These are phyloP conservation scores for Podospora pseudocomata DNA, from an alignment of 495 filamentous ascomycete species.

Conservation along the genomic window DNA sequence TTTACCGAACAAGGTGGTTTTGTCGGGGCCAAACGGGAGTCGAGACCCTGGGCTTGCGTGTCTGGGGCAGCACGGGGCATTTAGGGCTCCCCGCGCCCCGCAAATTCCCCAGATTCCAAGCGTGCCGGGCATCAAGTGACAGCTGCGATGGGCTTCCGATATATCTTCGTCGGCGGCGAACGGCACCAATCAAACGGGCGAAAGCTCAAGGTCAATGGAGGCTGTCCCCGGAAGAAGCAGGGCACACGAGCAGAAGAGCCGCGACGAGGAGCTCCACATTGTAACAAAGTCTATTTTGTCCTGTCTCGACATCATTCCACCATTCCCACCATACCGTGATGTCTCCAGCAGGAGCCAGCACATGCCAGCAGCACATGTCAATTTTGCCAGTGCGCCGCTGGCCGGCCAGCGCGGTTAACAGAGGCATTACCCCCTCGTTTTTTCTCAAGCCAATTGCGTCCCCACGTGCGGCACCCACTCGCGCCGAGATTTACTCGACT, in stretches of 20 bases:
- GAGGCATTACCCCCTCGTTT: constrained; percentile 18
- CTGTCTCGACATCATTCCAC: constrained; percentile 14
- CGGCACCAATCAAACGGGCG: not conserved
- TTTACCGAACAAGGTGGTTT: not conserved
- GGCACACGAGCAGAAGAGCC: not conserved
- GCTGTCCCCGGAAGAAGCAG: not conserved
- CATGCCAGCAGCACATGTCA: not conserved
- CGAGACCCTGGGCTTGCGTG: not conserved
- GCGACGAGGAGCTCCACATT: not conserved
- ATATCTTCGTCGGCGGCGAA: not conserved
- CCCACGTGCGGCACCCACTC: constrained; percentile 25
- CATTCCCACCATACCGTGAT: constrained; percentile 1
- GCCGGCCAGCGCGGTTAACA: constrained; percentile 24
- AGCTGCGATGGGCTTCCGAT: not conserved
- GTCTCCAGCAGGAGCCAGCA: not conserved
- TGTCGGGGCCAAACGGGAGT: not conserved
- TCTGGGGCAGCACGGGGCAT: not conserved
- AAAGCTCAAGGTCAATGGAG: not conserved
- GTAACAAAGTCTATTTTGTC: constrained; percentile 24
- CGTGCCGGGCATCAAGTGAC: not conserved
- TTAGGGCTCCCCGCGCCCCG: not conserved
- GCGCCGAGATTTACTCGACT: constrained; percentile 12
- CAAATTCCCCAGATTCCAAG: not conserved
- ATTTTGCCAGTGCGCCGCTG: not conserved
- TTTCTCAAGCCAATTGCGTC: constrained; percentile 19